These are phyloP conservation scores for Metschnikowia similis DNA, from an alignment of 805 yeast genomes.

Conservation along the genomic window DNA sequence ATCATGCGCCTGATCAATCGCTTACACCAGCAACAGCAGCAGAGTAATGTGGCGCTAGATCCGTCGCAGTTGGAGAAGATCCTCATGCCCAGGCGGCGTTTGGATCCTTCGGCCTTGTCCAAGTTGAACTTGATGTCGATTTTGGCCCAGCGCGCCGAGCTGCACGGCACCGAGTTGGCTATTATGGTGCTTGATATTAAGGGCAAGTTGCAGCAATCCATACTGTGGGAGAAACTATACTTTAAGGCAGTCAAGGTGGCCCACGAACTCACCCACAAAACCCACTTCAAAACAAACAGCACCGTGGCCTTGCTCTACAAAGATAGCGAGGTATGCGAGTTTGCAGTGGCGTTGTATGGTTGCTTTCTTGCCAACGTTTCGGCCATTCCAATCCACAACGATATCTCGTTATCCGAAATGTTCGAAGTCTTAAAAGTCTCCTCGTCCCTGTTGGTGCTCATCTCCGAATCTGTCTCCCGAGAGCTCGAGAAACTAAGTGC, in stretches of 20 bases:
- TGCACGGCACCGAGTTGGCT: slow-evolving; percentile 62
- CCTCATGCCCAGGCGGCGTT: slow-evolving; percentile 53
- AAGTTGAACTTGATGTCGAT: slow-evolving; percentile 64
- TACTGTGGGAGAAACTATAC: slow-evolving; percentile 88
- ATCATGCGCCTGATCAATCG: slow-evolving; percentile 35
- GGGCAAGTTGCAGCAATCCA: slow-evolving; percentile 73
- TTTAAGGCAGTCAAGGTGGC: slow-evolving; percentile 84
- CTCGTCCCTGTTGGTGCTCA: slow-evolving; percentile 70
- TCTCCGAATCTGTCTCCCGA: slow-evolving; percentile 75
- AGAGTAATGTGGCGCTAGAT: slow-evolving; percentile 22
- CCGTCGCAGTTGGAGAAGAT: slow-evolving; percentile 50
- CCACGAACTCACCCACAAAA: slow-evolving; percentile 68
- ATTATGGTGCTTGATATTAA: slow-evolving; percentile 65
- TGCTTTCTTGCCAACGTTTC: slow-evolving; percentile 91
- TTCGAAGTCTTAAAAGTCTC: slow-evolving; percentile 68
- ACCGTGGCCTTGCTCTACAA: slow-evolving; percentile 81
- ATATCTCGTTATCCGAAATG: slow-evolving; percentile 63
- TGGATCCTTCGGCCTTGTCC: slow-evolving; percentile 23
- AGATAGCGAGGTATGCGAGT: slow-evolving; percentile 79
- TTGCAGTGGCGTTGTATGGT: slow-evolving; percentile 80
- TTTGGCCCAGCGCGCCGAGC: slow-evolving; percentile 65
- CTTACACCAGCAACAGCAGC: slow-evolving; percentile 31
- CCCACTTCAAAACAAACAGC: slow-evolving; percentile 73
- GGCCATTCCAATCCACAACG: slow-evolving; percentile 88
- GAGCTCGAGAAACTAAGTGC: slow-evolving; percentile 63